Percentiles rank a stretch among this genome's conserved stretches.
These are phyloP conservation scores for Fusarium begoniae DNA, from an alignment of 2,329 filamentous ascomycete genomes.

Conservation along the genomic window DNA sequence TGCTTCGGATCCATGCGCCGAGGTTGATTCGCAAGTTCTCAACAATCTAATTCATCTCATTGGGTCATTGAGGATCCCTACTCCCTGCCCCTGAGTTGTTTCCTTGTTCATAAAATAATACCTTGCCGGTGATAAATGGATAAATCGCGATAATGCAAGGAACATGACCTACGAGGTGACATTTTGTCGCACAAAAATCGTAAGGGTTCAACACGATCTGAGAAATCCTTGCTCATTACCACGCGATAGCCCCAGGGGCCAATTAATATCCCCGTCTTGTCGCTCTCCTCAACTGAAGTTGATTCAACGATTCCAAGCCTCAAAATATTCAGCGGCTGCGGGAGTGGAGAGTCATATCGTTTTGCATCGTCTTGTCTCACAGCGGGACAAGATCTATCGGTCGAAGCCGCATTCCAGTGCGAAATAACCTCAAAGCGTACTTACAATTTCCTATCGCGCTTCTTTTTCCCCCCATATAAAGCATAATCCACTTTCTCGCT, in stretches of 20 bases:
- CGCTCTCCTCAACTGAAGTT: constrained; percentile 17
- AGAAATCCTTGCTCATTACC: constrained; percentile 7
- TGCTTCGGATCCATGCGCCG: constrained; percentile 3
- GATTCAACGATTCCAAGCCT: constrained; percentile 17
- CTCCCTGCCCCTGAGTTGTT: constrained; percentile 1
- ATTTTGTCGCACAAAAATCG: not conserved
- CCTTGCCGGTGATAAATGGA: not conserved
- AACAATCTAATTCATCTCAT: not conserved
- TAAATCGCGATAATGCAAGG: constrained; percentile 2
- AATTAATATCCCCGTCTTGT: not conserved
- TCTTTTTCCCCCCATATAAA: not conserved
- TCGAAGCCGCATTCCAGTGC: constrained; percentile 12
- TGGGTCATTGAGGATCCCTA: not conserved
- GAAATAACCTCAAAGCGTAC: constrained; percentile 1
- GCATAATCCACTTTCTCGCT: not conserved
- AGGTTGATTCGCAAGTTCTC: not conserved
- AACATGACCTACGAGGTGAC: not conserved
- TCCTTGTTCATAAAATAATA: not conserved
- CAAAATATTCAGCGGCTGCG: not conserved
- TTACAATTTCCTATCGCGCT: not conserved
- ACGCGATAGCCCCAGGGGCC: not conserved
- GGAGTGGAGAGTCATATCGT: not conserved
- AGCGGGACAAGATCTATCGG: not conserved
- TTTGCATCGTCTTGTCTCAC: too few species aligned
- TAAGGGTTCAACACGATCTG: not conserved